These are phyloP conservation scores for Wickerhamiella alocasiicola DNA, from an alignment of 805 yeast species.

Conservation along the genomic window DNA sequence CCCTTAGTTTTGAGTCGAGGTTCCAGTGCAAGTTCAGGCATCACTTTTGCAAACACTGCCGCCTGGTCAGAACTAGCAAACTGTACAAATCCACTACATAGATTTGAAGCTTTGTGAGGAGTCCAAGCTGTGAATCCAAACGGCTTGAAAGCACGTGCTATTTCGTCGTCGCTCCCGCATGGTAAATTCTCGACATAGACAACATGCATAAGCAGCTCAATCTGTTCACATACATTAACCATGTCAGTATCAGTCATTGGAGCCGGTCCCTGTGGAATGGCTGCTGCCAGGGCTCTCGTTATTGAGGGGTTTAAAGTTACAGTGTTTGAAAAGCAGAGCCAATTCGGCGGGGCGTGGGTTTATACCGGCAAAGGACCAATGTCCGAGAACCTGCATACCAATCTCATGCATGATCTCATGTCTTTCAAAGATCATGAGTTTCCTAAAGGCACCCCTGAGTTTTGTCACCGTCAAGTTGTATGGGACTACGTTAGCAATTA, in stretches of 20 bases:
- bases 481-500: slow-evolving; percentile 48
- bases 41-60: background rate
- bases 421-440: slow-evolving; percentile 45
- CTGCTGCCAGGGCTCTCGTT: slow-evolving; percentile 48
- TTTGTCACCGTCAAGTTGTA: slow-evolving; percentile 52
- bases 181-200: slow-evolving; percentile 3
- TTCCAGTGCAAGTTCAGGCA: background rate
- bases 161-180: background rate
- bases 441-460: slow-evolving; percentile 35
- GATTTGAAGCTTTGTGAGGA: background rate
- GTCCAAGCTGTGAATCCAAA: background rate
- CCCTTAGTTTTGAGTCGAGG: background rate
- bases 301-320: slow-evolving; percentile 41
- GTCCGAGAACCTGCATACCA: slow-evolving; percentile 57
- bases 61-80: slow-evolving; percentile 2
- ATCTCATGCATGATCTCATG: slow-evolving; percentile 55
- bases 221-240: background rate
- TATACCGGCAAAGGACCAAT: slow-evolving; percentile 40
- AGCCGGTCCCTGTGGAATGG: slow-evolving; percentile 67
- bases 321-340: slow-evolving; percentile 45
- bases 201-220: background rate
- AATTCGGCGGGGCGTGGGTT: slow-evolving; percentile 77
- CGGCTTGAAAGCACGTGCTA: slow-evolving; percentile 3
- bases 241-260: slow-evolving; percentile 51
- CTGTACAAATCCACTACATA: background rate